Evolutionary conservation across 192 early-diverging fungal genomes (phyloP).

Genomic region (Cetraspora pellucida): DNA sequence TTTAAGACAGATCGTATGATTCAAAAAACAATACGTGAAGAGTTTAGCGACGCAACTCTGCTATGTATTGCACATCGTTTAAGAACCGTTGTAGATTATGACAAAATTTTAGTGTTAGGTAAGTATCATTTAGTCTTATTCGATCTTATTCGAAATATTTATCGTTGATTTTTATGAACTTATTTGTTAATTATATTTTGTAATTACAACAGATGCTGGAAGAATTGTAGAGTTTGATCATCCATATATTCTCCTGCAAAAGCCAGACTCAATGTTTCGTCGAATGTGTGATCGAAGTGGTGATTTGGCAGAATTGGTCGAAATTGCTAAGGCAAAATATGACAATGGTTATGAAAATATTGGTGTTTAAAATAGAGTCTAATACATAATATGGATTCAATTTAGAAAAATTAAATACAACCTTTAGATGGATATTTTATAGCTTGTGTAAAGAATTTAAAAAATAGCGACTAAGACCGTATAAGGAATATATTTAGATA

Average conservation of each 20-base stretch:
- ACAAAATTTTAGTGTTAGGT: slow-evolving; percentile 62
- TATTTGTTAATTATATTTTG: background rate
- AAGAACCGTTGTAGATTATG: slow-evolving; percentile 76
- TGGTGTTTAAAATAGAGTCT: too few species aligned
- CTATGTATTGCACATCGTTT: slow-evolving; percentile 88
- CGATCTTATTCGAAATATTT: background rate
- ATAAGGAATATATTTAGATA: too few species aligned
- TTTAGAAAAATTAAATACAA: too few species aligned
- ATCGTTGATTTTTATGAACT: background rate
- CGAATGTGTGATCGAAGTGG: slow-evolving; percentile 82
- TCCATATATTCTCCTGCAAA: slow-evolving; percentile 68
- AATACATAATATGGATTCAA: too few species aligned
- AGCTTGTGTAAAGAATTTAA: too few species aligned
- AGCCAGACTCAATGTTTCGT: slow-evolving; percentile 63
- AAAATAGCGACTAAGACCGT: too few species aligned
- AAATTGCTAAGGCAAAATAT: slow-evolving; percentile 58
- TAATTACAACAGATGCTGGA: slow-evolving; percentile 74
- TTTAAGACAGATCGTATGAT: slow-evolving; percentile 82
- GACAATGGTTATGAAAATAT: background rate
- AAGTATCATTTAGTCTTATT: background rate
- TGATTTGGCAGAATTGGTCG: slow-evolving; percentile 71
- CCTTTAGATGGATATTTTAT: too few species aligned
- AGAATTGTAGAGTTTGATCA: slow-evolving; percentile 80
- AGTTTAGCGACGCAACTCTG: slow-evolving; percentile 73
- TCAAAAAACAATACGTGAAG: slow-evolving; percentile 80